phyloP scores from a whole-genome alignment of 208 protist species.

The Phytomonas serpens region DNA sequence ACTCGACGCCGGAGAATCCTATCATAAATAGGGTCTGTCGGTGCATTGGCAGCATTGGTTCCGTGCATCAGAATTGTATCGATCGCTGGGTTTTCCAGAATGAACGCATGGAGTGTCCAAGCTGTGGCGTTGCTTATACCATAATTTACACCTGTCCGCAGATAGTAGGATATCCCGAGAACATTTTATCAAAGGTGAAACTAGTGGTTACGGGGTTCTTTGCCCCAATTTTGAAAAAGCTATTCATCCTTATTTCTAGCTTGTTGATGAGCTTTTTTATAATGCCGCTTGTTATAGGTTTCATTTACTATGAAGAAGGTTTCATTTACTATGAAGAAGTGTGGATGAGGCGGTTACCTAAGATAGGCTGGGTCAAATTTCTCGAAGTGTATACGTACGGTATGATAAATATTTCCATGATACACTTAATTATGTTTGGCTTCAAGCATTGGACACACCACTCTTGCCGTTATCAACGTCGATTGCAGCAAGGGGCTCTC shows the following conservation, averaged over 20 bases:
- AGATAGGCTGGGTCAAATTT: not conserved
- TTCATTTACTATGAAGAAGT: conserved; percentile 13
- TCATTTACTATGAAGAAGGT: conserved; percentile 12
- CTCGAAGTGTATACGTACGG: not conserved
- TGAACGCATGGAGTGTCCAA: conserved; percentile 32
- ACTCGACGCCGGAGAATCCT: conserved; percentile 24
- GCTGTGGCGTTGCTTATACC: conserved; percentile 41
- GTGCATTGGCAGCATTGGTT: conserved; percentile 51
- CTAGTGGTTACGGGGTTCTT: not conserved
- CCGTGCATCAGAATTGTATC: conserved; percentile 62
- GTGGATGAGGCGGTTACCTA: not conserved
- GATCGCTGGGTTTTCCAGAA: conserved; percentile 56
- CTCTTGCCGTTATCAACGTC: not conserved
- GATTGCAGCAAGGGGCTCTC: not conserved
- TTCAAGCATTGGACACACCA: not conserved
- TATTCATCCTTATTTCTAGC: conserved; percentile 9
- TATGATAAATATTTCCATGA: not conserved
- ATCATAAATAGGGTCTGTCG: conserved; percentile 41
- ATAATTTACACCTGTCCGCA: conserved; percentile 18
- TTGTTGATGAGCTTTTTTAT: conserved; percentile 21
- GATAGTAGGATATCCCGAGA: conserved; percentile 10
- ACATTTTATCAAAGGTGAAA: conserved; percentile 12
- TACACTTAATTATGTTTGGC: not conserved
- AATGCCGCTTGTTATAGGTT: conserved; percentile 19
- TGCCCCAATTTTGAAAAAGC: conserved; percentile 13